Evolutionary conservation across 2,329 filamentous ascomycete genomes (phyloP).

Genomic region (Botrytis fragariae): DNA sequence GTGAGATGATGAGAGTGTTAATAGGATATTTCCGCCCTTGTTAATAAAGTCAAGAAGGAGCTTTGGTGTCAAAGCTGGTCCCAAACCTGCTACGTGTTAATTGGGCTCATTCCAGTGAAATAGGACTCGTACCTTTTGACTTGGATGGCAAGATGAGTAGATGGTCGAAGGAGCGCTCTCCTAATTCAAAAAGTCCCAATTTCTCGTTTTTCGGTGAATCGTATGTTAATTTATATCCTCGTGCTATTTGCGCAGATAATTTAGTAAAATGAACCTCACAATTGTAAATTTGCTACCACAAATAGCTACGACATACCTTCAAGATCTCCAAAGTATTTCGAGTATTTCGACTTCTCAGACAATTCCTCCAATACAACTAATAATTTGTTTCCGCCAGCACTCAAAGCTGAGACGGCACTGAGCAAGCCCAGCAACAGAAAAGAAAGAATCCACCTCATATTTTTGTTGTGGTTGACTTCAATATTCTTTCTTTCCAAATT

Average conservation of each 20-base stretch:
- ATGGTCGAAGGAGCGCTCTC: conserved; percentile 88
- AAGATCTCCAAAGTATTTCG: conserved; percentile 73
- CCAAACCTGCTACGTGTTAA: conserved; percentile 60
- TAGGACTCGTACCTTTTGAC: conserved; percentile 67
- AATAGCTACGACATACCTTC: conserved; percentile 53
- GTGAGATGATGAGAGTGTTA: conserved; percentile 73
- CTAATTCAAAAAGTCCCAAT: conserved; percentile 77
- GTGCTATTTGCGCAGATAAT: conserved; percentile 51
- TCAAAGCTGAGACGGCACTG: conserved; percentile 70
- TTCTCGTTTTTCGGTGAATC: conserved; percentile 79
- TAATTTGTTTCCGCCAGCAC: conserved; percentile 74
- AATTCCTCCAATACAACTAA: conserved; percentile 84
- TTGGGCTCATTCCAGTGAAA: conserved; percentile 15
- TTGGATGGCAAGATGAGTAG: conserved; percentile 84
- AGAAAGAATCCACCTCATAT: conserved; percentile 74
- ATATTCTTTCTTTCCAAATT: conserved; percentile 21
- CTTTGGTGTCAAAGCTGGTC: conserved; percentile 82
- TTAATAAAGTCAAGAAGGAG: conserved; percentile 88
- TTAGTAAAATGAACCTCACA: conserved; percentile 20
- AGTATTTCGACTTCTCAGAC: conserved; percentile 77
- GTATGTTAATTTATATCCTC: conserved; percentile 78
- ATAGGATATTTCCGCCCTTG: conserved; percentile 83
- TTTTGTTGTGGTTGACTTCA: conserved; percentile 31
- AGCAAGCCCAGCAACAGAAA: conserved; percentile 65
- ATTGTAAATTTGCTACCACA: conserved; percentile 14